Percentiles rank a stretch among this genome's conserved stretches.
Evolutionary conservation across 176 grass and related monocot genomes (phyloP).

Genomic region (Carex cristatella): DNA sequence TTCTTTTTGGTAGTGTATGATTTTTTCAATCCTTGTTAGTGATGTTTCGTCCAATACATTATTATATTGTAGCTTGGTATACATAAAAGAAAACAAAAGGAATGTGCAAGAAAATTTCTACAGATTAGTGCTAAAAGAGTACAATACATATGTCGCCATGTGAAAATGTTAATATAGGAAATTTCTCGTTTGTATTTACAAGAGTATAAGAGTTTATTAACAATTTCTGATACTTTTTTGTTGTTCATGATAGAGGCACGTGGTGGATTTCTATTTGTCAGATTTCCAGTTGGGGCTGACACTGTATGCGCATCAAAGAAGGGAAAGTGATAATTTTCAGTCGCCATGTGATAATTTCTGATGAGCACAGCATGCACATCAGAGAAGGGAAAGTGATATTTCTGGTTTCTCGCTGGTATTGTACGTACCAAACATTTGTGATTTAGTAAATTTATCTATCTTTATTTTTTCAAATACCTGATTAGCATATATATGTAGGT

Average conservation of each 20-base stretch:
- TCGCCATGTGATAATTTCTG: not conserved
- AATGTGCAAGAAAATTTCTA: not conserved
- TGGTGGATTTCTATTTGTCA: constrained; percentile 89
- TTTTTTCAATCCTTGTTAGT: too few species aligned
- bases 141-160: not conserved
- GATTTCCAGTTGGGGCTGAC: constrained; percentile 82
- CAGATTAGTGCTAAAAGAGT: not conserved
- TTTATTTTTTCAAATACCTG: not conserved
- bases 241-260: constrained; percentile 45
- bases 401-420: not conserved
- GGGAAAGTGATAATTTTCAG: constrained; percentile 13
- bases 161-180: not conserved
- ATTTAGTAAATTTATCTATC: not conserved
- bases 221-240: not conserved
- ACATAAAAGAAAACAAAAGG: too few species aligned
- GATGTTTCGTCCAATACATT: too few species aligned
- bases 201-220: not conserved
- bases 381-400: constrained; percentile 74
- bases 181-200: not conserved
- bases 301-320: constrained; percentile 49
- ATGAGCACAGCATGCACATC: constrained; percentile 73
- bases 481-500: not conserved
- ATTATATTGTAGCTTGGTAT: too few species aligned
- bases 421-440: not conserved
- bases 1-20: too few species aligned